Conservation (phyloP, 352 stramenopile genomes). For the Globisporangium cylindrosporum region DNA sequence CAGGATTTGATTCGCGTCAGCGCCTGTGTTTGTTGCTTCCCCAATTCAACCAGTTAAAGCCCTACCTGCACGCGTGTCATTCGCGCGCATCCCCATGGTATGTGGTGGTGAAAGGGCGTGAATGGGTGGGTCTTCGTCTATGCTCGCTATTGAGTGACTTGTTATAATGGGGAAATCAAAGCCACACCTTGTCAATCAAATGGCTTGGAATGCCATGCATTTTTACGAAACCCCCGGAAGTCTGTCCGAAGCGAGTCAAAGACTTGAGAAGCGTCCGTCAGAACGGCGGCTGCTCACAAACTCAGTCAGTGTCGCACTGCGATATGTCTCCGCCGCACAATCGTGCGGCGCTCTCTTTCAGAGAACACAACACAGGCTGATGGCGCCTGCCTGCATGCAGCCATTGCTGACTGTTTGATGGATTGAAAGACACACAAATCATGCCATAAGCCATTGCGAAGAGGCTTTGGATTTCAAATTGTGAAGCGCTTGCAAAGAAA, state of each 20-base stretch:
- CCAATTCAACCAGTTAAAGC: not conserved
- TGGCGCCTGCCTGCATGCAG: not conserved
- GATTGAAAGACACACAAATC: not conserved
- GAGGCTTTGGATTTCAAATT: not conserved
- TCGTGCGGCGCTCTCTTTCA: not conserved
- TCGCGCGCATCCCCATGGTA: not conserved
- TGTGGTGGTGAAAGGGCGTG: not conserved
- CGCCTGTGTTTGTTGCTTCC: not conserved
- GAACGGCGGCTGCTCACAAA: not conserved
- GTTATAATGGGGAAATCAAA: not conserved
- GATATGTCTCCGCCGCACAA: slow-evolving; percentile 1
- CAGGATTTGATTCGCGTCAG: not conserved
- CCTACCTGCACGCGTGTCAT: not conserved
- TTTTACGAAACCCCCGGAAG: not conserved
- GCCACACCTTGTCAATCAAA: not conserved
- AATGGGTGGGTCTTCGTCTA: not conserved
- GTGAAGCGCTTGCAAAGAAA: not conserved
- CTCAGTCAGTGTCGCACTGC: not conserved
- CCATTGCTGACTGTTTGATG: not conserved
- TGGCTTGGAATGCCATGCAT: not conserved
- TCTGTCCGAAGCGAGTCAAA: not conserved
- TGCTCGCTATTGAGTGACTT: not conserved
- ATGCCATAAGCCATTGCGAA: not conserved
- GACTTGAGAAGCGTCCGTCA: not conserved
- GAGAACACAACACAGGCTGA: not conserved